Evolutionary conservation across 176 grass and related monocot genomes (phyloP).

Genomic region (Carex littledalei): DNA sequence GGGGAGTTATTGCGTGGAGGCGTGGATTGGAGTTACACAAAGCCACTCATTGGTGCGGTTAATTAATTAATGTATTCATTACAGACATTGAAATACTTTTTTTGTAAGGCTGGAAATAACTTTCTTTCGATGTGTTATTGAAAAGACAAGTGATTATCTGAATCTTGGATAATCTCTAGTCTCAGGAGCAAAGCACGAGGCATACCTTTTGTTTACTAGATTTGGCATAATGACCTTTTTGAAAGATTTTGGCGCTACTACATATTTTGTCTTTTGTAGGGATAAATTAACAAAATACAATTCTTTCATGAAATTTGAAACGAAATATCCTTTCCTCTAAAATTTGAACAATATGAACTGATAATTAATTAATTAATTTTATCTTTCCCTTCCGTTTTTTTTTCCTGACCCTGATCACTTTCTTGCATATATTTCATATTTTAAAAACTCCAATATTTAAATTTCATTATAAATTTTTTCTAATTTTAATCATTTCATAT

Average conservation of each 20-base stretch:
- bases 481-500: too few species aligned
- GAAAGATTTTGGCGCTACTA: neutral
- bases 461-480: too few species aligned
- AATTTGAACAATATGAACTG: too few species aligned
- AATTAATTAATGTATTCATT: neutral
- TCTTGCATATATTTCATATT: too few species aligned
- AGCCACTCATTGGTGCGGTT: conserved; percentile 17
- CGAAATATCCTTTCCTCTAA: too few species aligned
- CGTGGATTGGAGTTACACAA: conserved; percentile 19
- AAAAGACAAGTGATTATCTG: neutral
- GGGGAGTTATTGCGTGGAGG: conserved; percentile 15
- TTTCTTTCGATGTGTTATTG: neutral
- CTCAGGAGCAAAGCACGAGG: neutral
- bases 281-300: neutral
- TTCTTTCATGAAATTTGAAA: too few species aligned
- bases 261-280: neutral
- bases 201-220: too few species aligned
- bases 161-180: neutral
- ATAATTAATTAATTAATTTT: too few species aligned
- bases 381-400: too few species aligned
- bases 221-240: neutral
- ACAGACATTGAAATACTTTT: neutral
- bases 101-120: neutral
- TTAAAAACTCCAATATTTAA: too few species aligned
- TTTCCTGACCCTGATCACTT: too few species aligned